Percentiles rank a stretch among this genome's conserved stretches.
Conservation (phyloP, 371 early-diverging fungal genomes). For the Lichtheimia ramosa region DNA sequence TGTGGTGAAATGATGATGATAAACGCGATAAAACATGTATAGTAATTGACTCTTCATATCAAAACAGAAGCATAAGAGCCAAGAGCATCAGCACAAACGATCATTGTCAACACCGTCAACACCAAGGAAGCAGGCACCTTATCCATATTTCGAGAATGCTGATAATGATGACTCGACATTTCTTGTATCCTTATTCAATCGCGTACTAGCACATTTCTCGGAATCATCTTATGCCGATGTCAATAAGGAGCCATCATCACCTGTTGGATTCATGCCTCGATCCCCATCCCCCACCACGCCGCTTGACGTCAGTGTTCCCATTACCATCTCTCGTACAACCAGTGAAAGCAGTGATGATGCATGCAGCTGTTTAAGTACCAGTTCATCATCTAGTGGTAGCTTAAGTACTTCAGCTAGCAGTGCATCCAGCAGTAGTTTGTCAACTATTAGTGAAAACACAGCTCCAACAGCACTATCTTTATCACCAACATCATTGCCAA, state of each 20-base stretch:
- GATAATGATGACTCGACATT: no score
- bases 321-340: background rate
- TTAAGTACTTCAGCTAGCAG: conserved; percentile 4
- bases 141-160: conserved; percentile 12
- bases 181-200: no score
- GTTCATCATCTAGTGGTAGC: conserved; percentile 3
- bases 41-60: no score
- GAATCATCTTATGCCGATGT: background rate
- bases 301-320: conserved; percentile 15
- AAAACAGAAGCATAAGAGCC: no score
- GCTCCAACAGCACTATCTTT: background rate
- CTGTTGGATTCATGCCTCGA: conserved; percentile 27
- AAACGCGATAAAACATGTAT: no score
- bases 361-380: conserved; percentile 21
- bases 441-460: background rate
- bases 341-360: conserved; percentile 12
- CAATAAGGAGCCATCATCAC: conserved; percentile 2
- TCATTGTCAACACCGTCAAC: no score
- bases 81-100: no score
- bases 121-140: background rate
- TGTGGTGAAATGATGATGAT: no score
- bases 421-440: conserved; percentile 4
- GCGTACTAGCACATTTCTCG: background rate
- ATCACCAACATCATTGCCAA: background rate
- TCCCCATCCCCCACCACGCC: conserved; percentile 10